phyloP scores from a whole-genome alignment of 2,329 filamentous ascomycete genomes.

The Colletotrichum godetiae region DNA sequence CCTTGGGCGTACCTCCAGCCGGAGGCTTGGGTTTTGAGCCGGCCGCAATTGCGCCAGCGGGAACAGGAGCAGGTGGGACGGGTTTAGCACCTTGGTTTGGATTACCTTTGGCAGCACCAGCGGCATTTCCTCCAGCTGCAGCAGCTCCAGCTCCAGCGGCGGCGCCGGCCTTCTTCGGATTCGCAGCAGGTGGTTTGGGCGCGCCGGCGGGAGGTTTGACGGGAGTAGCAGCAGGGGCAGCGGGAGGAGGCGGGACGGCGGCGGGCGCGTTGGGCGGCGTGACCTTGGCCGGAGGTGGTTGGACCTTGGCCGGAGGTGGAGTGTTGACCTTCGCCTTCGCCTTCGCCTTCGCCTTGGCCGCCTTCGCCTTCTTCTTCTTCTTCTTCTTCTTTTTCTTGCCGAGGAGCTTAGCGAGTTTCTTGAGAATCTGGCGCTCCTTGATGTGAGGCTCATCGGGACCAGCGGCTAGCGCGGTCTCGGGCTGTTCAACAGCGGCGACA shows the following conservation, averaged over 20 bases:
- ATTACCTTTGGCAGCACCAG: slow-evolving; percentile 20
- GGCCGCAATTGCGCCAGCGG: slow-evolving; percentile 1
- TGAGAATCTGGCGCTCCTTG: not conserved
- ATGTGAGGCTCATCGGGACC: not conserved
- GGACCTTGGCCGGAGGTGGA: slow-evolving; percentile 1
- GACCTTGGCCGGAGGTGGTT: not conserved
- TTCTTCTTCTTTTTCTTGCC: slow-evolving; percentile 12
- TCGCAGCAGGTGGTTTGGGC: not conserved
- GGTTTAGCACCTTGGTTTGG: not conserved
- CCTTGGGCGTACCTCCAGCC: not conserved
- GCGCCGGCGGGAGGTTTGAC: not conserved
- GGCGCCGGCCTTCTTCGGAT: slow-evolving; percentile 15
- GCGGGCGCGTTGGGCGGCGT: not conserved
- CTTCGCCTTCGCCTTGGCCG: not conserved
- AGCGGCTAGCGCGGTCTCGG: slow-evolving; percentile 8
- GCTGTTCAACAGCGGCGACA: slow-evolving; percentile 22
- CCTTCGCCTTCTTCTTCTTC: not conserved
- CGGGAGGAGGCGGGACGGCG: not conserved
- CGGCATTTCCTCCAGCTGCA: slow-evolving; percentile 6
- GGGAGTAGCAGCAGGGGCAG: not conserved
- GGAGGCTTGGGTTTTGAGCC: not conserved
- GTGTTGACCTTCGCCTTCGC: not conserved
- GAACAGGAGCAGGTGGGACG: slow-evolving; percentile 7
- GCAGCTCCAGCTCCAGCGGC: not conserved
- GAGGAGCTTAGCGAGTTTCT: not conserved